Percentiles rank a stretch among this genome's conserved stretches.
Conservation (phyloP, 1,139 yeast genomes). For the Meyerozyma carpophila region DNA sequence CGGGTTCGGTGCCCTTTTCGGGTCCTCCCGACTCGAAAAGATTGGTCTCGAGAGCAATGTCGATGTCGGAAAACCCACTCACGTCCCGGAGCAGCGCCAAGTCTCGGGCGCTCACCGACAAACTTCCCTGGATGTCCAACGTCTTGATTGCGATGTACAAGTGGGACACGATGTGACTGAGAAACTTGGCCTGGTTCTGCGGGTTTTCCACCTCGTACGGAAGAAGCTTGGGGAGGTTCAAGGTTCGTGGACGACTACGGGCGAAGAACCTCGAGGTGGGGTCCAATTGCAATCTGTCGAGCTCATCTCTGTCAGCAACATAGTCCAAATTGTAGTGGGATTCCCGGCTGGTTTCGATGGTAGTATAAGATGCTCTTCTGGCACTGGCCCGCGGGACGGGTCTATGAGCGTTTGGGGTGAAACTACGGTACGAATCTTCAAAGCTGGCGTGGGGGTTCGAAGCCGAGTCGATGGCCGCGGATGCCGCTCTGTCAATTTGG, state of each 20-base stretch:
- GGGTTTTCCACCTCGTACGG: slow-evolving; percentile 77
- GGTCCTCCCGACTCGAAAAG: slow-evolving; percentile 27
- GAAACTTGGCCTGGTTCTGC: slow-evolving; percentile 65
- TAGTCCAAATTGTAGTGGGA: slow-evolving; percentile 52
- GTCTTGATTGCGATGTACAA: slow-evolving; percentile 75
- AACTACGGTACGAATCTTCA: slow-evolving; percentile 12
- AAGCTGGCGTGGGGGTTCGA: not conserved
- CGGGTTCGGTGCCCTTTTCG: slow-evolving; percentile 4
- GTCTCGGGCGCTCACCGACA: slow-evolving; percentile 64
- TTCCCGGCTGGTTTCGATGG: slow-evolving; percentile 35
- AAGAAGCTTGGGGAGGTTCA: slow-evolving; percentile 55
- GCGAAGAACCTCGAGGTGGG: slow-evolving; percentile 54
- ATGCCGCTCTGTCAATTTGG: slow-evolving; percentile 8
- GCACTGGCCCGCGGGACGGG: slow-evolving; percentile 8
- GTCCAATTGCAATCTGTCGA: slow-evolving; percentile 37
- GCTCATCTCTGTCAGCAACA: slow-evolving; percentile 43
- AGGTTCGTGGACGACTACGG: slow-evolving; percentile 45
- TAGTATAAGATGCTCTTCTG: slow-evolving; percentile 33
- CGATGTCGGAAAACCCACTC: slow-evolving; percentile 36
- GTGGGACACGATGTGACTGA: slow-evolving; percentile 75
- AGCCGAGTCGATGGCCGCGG: slow-evolving; percentile 9
- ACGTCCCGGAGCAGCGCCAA: slow-evolving; percentile 35
- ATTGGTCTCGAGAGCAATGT: slow-evolving; percentile 51
- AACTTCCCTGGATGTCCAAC: slow-evolving; percentile 68
- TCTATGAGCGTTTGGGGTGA: slow-evolving; percentile 21